A percentile compares a stretch with the other conserved stretches of the same genome.
phyloP scores from a whole-genome alignment of 257 asterid genomes.

The Solanum corneliomulleri region DNA sequence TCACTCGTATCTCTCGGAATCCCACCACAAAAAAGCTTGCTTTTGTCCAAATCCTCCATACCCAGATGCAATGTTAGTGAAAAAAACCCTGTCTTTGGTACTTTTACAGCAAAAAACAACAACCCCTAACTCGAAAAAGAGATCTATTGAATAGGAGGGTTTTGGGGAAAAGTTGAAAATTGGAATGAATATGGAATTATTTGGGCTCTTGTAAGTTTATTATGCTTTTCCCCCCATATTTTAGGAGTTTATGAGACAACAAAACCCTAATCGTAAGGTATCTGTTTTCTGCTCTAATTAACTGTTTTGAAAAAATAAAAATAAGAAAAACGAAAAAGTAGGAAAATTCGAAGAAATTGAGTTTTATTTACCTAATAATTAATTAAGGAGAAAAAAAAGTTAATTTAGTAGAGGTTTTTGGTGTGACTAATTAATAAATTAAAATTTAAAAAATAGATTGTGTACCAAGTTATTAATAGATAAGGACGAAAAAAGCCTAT shows the following conservation, averaged over 20 bases:
- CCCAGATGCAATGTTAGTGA: background rate
- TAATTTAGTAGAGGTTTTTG: background rate
- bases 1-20: conserved; percentile 86
- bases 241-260: background rate
- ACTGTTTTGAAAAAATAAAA: background rate
- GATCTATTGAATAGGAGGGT: background rate
- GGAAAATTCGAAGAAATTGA: background rate
- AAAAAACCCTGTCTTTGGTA: background rate
- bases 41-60: conserved; percentile 68
- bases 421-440: background rate
- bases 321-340: background rate
- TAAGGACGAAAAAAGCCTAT: background rate
- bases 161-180: background rate
- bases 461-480: background rate
- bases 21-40: conserved; percentile 85
- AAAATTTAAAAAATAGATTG: background rate
- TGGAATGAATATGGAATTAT: background rate
- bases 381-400: background rate
- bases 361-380: background rate
- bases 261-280: background rate
- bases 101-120: background rate
- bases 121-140: background rate
- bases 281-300: background rate
- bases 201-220: background rate
- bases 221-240: background rate